Evolutionary conservation across 2,329 filamentous ascomycete species (phyloP).

Genomic region (Pestalotiopsis sp.): DNA sequence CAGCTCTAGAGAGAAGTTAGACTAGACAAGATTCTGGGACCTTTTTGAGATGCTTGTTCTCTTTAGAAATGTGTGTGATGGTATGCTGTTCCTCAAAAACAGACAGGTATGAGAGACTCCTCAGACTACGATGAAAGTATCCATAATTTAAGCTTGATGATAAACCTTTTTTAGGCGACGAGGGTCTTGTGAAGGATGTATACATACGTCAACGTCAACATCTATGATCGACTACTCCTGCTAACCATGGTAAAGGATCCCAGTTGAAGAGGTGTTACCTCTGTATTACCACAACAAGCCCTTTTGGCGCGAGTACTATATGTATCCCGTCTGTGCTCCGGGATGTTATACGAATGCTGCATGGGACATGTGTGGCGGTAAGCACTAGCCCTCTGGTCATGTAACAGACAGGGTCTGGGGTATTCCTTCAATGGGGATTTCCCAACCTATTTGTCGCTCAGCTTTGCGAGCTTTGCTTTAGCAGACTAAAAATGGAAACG

Average conservation of each 20-base stretch:
- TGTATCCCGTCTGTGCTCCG: neutral
- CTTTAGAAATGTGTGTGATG: neutral
- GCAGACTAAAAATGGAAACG: neutral
- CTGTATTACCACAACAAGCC: no score
- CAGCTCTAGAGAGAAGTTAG: neutral
- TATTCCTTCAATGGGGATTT: neutral
- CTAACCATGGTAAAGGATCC: no score
- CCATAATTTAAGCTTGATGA: no score
- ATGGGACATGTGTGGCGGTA: neutral
- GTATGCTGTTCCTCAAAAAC: neutral
- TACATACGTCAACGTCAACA: no score
- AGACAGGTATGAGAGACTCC: no score
- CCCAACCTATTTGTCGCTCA: neutral
- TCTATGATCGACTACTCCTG: no score
- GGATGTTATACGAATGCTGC: neutral
- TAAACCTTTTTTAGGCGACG: no score
- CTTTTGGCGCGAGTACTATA: no score
- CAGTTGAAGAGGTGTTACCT: no score
- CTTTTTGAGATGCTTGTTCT: neutral
- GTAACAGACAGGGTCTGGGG: neutral
- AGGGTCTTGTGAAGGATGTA: no score
- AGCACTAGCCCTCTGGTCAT: neutral
- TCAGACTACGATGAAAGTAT: no score
- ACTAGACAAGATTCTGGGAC: neutral
- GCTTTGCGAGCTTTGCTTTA: neutral